These are phyloP conservation scores for Myriosclerotinia scirpicola DNA, from an alignment of 2,329 filamentous ascomycete species.

Conservation along the genomic window DNA sequence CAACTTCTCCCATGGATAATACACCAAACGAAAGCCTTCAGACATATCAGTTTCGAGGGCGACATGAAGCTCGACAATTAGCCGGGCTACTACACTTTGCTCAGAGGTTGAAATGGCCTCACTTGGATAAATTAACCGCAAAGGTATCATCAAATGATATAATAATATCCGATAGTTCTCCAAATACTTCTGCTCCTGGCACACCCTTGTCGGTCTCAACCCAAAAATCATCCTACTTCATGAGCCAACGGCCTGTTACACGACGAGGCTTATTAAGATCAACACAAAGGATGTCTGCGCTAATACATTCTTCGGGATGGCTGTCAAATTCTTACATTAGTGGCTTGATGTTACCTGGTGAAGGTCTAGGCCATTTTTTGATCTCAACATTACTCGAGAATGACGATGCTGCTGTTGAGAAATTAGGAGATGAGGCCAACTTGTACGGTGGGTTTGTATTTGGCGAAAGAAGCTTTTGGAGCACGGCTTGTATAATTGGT, in stretches of 20 bases:
- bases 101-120: constrained; percentile 61
- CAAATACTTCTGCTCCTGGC: constrained; percentile 32
- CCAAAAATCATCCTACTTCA: constrained; percentile 40
- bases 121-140: constrained; percentile 46
- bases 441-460: constrained; percentile 66
- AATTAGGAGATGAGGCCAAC: constrained; percentile 60
- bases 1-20: constrained; percentile 43
- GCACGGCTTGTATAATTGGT: constrained; percentile 63
- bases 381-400: constrained; percentile 67
- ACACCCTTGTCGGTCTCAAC: constrained; percentile 39
- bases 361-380: constrained; percentile 60
- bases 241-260: constrained; percentile 23
- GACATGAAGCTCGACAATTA: constrained; percentile 58
- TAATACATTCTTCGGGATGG: constrained; percentile 62
- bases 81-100: constrained; percentile 64
- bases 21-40: constrained; percentile 42
- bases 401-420: constrained; percentile 58
- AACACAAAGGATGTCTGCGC: constrained; percentile 49
- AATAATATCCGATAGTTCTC: constrained; percentile 33
- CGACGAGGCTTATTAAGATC: constrained; percentile 31
- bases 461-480: constrained; percentile 66
- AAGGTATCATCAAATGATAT: constrained; percentile 40
- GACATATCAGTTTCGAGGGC: constrained; percentile 43
- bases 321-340: constrained; percentile 67
- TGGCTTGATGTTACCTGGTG: constrained; percentile 63